Evolutionary conservation across 495 filamentous ascomycete genomes (phyloP).

Genomic region (Xylaria palmicola): DNA sequence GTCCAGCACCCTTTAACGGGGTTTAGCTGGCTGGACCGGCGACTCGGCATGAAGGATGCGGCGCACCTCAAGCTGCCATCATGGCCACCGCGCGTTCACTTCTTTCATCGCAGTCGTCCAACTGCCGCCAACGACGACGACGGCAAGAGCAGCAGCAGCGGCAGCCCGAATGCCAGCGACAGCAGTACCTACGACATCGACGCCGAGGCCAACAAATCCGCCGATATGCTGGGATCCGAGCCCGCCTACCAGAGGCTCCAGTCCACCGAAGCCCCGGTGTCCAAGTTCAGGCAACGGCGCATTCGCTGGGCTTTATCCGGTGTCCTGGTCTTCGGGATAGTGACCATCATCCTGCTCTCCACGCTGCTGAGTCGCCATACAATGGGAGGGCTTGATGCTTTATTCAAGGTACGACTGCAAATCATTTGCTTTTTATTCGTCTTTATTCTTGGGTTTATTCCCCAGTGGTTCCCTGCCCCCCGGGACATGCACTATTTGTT

Average conservation of each 20-base stretch:
- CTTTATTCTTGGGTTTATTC: too few species aligned
- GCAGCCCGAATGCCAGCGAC: background rate
- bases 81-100: slow-evolving; percentile 10
- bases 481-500: too few species aligned
- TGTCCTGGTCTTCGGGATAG: slow-evolving; percentile 6
- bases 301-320: slow-evolving; percentile 1
- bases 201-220: background rate
- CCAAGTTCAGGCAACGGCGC: background rate
- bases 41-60: slow-evolving; percentile 14
- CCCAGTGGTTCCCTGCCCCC: too few species aligned
- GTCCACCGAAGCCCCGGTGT: background rate
- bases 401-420: slow-evolving; percentile 20
- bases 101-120: background rate
- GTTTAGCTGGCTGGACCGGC: background rate
- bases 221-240: slow-evolving; percentile 9
- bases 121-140: background rate
- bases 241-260: slow-evolving; percentile 5
- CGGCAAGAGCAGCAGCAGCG: background rate
- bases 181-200: background rate
- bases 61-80: slow-evolving; percentile 6
- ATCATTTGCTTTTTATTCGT: too few species aligned
- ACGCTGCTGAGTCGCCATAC: slow-evolving; percentile 14
- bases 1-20: background rate
- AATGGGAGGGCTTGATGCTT: background rate
- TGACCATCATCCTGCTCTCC: slow-evolving; percentile 16